A percentile compares a stretch with the other conserved stretches of the same genome.
These are phyloP conservation scores for Plasmodium yoelii DNA, from an alignment of 169 alveolate genomes.

Conservation along the genomic window DNA sequence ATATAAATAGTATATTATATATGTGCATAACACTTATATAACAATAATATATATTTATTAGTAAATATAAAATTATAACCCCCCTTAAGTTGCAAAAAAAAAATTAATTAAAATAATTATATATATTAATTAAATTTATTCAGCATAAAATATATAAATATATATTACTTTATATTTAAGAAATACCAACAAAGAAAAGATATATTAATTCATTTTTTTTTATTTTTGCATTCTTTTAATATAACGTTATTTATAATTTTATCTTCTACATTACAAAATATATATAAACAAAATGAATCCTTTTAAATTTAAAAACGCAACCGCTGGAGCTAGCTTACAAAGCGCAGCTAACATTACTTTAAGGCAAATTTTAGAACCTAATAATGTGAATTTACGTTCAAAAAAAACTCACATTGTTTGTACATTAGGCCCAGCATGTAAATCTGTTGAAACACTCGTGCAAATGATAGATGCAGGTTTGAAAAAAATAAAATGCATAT, in stretches of 20 bases:
- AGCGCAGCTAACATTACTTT: constrained; percentile 71
- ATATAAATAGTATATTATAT: no score
- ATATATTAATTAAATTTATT: no score
- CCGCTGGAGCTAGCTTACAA: constrained; percentile 42
- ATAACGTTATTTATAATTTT: background rate
- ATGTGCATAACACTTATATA: no score
- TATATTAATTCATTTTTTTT: no score
- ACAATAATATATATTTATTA: no score
- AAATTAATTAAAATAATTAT: no score
- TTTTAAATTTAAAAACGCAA: constrained; percentile 34
- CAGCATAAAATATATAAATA: no score
- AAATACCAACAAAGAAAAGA: no score
- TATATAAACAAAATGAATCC: constrained; percentile 43
- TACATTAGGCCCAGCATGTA: constrained; percentile 98
- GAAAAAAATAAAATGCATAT: constrained; percentile 5
- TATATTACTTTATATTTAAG: no score
- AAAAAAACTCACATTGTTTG: constrained; percentile 97
- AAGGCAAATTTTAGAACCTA: constrained; percentile 76
- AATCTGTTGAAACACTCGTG: constrained; percentile 93
- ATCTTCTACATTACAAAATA: background rate
- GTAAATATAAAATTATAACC: no score
- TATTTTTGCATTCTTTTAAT: background rate
- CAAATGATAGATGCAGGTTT: constrained; percentile 89
- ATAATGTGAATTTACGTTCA: constrained; percentile 79
- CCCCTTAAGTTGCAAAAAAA: no score